These are phyloP conservation scores for Euphorbia corollata DNA, from an alignment of 441 rosid genomes.

Conservation along the genomic window DNA sequence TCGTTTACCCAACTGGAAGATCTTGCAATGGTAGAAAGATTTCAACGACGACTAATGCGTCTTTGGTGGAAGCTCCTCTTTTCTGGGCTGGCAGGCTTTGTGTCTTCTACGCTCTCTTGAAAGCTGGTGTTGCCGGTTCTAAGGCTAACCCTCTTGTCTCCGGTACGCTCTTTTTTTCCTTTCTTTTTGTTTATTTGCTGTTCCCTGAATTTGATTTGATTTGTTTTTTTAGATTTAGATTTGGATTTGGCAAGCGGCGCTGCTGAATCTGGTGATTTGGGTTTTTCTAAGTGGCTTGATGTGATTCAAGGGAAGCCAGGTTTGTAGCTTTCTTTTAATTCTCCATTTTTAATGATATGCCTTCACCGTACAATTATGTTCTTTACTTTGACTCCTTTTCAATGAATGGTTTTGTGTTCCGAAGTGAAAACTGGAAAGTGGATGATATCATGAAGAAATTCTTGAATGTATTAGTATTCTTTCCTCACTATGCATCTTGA, in stretches of 20 bases:
- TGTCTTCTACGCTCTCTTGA: conserved; percentile 65
- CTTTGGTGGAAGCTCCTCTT: conserved; percentile 60
- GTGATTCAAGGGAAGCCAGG: conserved; percentile 54
- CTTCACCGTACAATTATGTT: too few species aligned
- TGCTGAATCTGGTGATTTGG: conserved; percentile 59
- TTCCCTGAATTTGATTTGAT: not conserved
- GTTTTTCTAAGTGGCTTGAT: conserved; percentile 70
- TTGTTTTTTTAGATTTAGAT: conserved; percentile 24
- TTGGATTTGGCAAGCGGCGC: conserved; percentile 36
- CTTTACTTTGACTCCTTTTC: too few species aligned
- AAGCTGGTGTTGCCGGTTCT: conserved; percentile 77
- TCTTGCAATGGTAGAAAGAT: conserved; percentile 16
- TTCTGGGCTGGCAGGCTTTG: conserved; percentile 79
- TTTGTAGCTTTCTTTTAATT: conserved; percentile 18
- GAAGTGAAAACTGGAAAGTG: not conserved
- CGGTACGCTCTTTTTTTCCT: conserved; percentile 31
- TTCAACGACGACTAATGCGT: conserved; percentile 33
- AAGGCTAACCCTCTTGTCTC: conserved; percentile 64
- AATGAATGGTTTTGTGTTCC: not conserved
- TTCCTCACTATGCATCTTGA: too few species aligned
- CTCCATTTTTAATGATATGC: not conserved
- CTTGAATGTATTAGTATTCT: not conserved
- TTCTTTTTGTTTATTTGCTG: not conserved
- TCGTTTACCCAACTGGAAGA: conserved; percentile 13
- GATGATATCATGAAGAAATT: not conserved